These are phyloP conservation scores for Arachis stenosperma DNA, from an alignment of 306 rosid genomes.

Conservation along the genomic window DNA sequence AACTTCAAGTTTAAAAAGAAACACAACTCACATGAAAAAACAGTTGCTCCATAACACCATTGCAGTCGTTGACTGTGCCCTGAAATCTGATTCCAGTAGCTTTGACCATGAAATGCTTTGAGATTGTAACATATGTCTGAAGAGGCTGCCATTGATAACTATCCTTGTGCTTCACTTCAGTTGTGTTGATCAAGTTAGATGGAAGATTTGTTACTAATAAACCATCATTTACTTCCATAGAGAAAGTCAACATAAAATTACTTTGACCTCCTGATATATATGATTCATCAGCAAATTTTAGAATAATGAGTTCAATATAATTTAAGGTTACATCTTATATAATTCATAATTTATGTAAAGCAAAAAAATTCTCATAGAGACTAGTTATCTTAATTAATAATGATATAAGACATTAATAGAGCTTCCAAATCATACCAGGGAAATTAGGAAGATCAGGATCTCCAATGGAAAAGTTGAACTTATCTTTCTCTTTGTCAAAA, in stretches of 20 bases:
- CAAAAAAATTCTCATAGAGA: too few relatives aligned
- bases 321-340: too few relatives aligned
- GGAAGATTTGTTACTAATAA: slow-evolving; percentile 68
- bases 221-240: slow-evolving; percentile 82
- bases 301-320: too few relatives aligned
- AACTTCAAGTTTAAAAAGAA: slow-evolving; percentile 23
- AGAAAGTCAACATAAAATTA: slow-evolving; percentile 58
- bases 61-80: slow-evolving; percentile 74
- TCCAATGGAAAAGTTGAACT: slow-evolving; percentile 70
- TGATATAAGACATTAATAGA: too few relatives aligned
- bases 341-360: too few relatives aligned
- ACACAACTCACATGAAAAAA: slow-evolving; percentile 51
- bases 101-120: slow-evolving; percentile 74
- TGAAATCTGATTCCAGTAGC: slow-evolving; percentile 78
- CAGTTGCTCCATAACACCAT: slow-evolving; percentile 65
- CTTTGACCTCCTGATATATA: slow-evolving; percentile 54
- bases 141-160: slow-evolving; percentile 77
- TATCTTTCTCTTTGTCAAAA: slow-evolving; percentile 65
- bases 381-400: too few relatives aligned
- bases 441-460: slow-evolving; percentile 77
- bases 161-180: slow-evolving; percentile 62
- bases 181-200: slow-evolving; percentile 63
- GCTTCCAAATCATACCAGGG: slow-evolving; percentile 56
- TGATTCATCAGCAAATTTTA: slow-evolving; percentile 26
- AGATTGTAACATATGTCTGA: slow-evolving; percentile 81